Base-by-base conservation (phyloP, 1,139 yeast genomes). In the Zhuliangozyma blackwelliae region DNA sequence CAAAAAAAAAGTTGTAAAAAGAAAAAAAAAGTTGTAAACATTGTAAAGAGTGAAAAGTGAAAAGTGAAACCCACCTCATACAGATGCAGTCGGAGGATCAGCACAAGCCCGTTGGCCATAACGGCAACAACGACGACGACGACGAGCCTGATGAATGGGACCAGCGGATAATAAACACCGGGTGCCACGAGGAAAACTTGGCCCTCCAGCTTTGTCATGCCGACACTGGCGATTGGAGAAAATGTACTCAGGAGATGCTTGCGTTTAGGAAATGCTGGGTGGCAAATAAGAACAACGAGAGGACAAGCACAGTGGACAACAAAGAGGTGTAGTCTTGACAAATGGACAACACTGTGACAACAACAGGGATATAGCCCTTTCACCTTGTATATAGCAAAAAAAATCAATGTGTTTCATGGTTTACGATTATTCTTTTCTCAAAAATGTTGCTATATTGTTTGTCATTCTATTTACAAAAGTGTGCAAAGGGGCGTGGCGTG, bases 81-180 rank as follows among this genome's bases (percentile, higher is more conserved):
- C 16, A 16, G 16, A 16, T 16, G 16, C 16, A 16, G 16, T 16
- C 16, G 16, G 16, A 16, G 4, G 16, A 16, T 16, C 16, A 11
- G 21, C 26, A 19, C 12, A 19, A 28, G 11, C n/a, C 21, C 7
- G 25, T 16, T 11, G 23, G 22, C 19, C 34, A 31, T 7, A 46
- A 38, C 5, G 29, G n/a, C n/a, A n/a, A n/a, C n/a, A n/a, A 23
- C 4, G 47, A 38, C 11, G 70, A 61, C 13, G 79, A 76, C 45
- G 86, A 79, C 46, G 75, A 69, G 43, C 86, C 86, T 1, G 88
- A 81, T 52, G 88, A 79, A 45, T 77, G 82, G 92, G 92, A 84
- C 52, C 68, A 78, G 52, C 57, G 94, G 36, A 84, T 84, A 36
- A 72, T 76, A 23, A 69, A 78, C 22, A 83, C 95, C 0, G 95